These are phyloP conservation scores for Apiospora marii DNA, from an alignment of 2,329 filamentous ascomycete genomes.

Conservation along the genomic window DNA sequence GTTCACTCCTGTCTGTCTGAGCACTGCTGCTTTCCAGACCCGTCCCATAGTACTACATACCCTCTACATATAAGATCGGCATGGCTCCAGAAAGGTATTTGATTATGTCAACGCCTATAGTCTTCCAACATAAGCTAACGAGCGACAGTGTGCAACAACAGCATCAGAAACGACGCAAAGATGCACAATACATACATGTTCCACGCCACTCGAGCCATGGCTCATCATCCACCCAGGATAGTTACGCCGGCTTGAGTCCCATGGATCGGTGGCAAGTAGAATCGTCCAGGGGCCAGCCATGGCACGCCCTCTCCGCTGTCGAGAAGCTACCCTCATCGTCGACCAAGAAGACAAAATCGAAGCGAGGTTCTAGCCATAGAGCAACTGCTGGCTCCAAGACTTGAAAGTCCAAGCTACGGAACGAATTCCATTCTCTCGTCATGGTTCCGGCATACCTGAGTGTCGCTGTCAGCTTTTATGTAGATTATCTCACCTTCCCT, in stretches of 20 bases:
- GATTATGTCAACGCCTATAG: not conserved
- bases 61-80: too few species aligned
- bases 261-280: constrained; percentile 17
- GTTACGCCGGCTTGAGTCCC: constrained; percentile 15
- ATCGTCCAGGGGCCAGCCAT: constrained; percentile 17
- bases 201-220: not conserved
- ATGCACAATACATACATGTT: not conserved
- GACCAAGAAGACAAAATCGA: not conserved
- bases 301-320: not conserved
- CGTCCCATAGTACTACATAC: not conserved
- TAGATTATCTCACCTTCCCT: not conserved
- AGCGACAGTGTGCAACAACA: not conserved
- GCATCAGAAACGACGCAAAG: not conserved
- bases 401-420: not conserved
- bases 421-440: not conserved
- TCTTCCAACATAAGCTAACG: not conserved
- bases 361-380: not conserved
- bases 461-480: not conserved
- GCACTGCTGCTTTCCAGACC: not conserved
- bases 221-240: not conserved
- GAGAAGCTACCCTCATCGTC: not conserved
- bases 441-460: not conserved
- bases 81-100: constrained; percentile 9
- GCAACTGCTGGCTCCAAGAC: not conserved
- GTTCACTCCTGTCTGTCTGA: not conserved